Percentiles rank a stretch among this genome's conserved stretches.
Conservation (phyloP, 371 early-diverging fungal genomes). For the Mucor circinelloides region DNA sequence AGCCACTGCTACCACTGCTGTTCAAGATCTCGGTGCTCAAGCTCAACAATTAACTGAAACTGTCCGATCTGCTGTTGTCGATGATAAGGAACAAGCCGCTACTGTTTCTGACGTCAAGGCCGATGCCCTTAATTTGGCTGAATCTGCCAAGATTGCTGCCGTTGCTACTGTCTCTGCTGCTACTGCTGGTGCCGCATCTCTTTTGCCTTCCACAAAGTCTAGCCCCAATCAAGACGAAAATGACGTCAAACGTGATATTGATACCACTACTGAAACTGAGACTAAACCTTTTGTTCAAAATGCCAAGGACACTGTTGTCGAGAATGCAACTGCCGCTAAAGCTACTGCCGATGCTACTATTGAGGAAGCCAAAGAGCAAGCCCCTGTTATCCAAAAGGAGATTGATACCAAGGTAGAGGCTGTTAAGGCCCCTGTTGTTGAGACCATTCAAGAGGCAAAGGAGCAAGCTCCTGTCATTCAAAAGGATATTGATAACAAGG, state of each 20-base stretch:
- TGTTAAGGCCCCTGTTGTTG: conserved; percentile 3
- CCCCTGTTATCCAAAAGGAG: conserved; percentile 4
- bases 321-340: conserved; percentile 3
- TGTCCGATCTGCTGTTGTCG: conserved; percentile 7
- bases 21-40: conserved; percentile 9
- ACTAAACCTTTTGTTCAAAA: neutral
- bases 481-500: neutral
- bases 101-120: conserved; percentile 7
- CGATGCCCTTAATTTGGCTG: conserved; percentile 7
- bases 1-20: conserved; percentile 2
- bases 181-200: conserved; percentile 15
- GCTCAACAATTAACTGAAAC: conserved; percentile 10
- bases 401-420: neutral
- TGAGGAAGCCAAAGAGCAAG: conserved; percentile 12
- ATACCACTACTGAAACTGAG: neutral
- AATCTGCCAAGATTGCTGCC: conserved; percentile 14
- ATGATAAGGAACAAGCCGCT: neutral
- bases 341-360: conserved; percentile 3
- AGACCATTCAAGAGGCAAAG: conserved; percentile 10
- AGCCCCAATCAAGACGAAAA: neutral
- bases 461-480: conserved; percentile 9
- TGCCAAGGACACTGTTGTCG: conserved; percentile 4
- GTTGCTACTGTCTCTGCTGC: neutral
- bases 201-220: conserved; percentile 4
- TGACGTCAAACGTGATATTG: neutral